phyloP scores from a whole-genome alignment of 805 yeast species.

The Saturnispora zaruensis region DNA sequence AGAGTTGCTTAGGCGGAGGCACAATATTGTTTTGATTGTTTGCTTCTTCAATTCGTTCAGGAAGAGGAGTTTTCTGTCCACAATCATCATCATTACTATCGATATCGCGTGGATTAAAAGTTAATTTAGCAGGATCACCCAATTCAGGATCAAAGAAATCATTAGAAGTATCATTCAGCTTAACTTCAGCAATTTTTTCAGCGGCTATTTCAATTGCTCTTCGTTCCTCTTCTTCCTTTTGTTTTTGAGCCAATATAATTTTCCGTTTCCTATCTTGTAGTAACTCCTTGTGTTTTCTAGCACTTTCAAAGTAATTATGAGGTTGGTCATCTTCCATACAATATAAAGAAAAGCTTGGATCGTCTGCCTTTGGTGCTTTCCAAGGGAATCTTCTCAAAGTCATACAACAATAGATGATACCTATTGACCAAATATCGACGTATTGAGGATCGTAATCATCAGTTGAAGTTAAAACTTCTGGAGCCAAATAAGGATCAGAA shows the following conservation, averaged over 20 bases:
- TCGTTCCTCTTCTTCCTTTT: slow-evolving; percentile 15
- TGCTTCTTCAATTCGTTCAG: background rate
- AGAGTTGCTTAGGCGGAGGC: background rate
- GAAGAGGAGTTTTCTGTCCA: background rate
- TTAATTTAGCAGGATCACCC: slow-evolving; percentile 24
- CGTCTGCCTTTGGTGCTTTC: slow-evolving; percentile 68
- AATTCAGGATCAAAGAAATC: slow-evolving; percentile 9
- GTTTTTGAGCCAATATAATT: slow-evolving; percentile 23
- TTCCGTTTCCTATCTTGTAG: slow-evolving; percentile 52
- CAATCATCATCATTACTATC: background rate
- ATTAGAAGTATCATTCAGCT: slow-evolving; percentile 4
- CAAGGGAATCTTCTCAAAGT: slow-evolving; percentile 78
- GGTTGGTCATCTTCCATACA: slow-evolving; percentile 62
- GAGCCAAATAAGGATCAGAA: slow-evolving; percentile 80
- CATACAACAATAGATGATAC: slow-evolving; percentile 82
- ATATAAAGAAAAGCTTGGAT: slow-evolving; percentile 61
- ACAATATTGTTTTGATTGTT: background rate
- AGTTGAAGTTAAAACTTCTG: slow-evolving; percentile 54
- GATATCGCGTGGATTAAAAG: slow-evolving; percentile 14
- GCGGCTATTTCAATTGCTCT: slow-evolving; percentile 2
- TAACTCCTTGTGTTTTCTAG: slow-evolving; percentile 60
- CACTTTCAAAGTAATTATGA: slow-evolving; percentile 67
- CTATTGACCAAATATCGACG: slow-evolving; percentile 80
- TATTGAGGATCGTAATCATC: slow-evolving; percentile 64
- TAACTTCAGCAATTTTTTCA: slow-evolving; percentile 8